These are phyloP conservation scores for Aspergillus fumigatus DNA, from an alignment of 2,329 filamentous ascomycete genomes.

Conservation along the genomic window DNA sequence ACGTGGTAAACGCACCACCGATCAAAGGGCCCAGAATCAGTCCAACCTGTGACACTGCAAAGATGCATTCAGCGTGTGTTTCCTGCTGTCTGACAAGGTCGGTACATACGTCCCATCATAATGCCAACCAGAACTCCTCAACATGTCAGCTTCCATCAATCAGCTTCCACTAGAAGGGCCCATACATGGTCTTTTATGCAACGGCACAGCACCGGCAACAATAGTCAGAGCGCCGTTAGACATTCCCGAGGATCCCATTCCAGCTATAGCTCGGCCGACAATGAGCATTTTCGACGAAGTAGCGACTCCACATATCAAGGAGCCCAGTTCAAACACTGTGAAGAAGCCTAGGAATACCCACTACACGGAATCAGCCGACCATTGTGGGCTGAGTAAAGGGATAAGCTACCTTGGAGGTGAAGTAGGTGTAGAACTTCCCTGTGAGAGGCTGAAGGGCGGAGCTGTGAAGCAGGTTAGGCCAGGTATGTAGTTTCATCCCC, in stretches of 20 bases:
- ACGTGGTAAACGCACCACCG: not conserved
- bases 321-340: constrained; percentile 25
- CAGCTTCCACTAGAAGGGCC: not conserved
- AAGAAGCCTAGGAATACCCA: constrained; percentile 25
- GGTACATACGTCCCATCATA: constrained; percentile 20
- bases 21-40: constrained; percentile 15
- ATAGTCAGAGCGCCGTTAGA: constrained; percentile 26
- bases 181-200: constrained; percentile 22
- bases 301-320: constrained; percentile 23
- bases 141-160: not conserved
- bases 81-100: not conserved
- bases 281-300: constrained; percentile 28
- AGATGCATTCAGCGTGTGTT: not conserved
- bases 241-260: constrained; percentile 23
- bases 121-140: constrained; percentile 7
- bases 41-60: constrained; percentile 29
- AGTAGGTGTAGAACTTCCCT: constrained; percentile 9
- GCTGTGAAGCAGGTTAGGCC: not conserved
- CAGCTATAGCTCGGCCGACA: constrained; percentile 24
- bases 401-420: constrained; percentile 22
- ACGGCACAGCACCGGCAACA: constrained; percentile 18
- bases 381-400: not conserved
- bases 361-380: constrained; percentile 1
- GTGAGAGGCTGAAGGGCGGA: constrained; percentile 3
- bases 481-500: not conserved